These are phyloP conservation scores for Cyclotella cryptica DNA, from an alignment of 108 stramenopile species.

Conservation along the genomic window DNA sequence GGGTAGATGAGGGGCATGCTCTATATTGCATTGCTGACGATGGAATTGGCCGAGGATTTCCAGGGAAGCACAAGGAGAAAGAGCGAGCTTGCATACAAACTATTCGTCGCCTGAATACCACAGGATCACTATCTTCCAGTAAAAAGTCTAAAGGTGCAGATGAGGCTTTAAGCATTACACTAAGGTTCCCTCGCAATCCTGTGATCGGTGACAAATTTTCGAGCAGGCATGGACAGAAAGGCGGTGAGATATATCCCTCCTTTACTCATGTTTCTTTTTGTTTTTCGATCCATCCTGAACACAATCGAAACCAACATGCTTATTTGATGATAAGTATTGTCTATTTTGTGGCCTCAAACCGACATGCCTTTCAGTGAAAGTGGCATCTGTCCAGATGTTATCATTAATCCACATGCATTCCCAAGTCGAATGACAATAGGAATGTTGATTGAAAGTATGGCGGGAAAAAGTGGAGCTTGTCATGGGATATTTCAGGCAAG, in stretches of 20 bases:
- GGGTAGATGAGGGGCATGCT: conserved; percentile 88
- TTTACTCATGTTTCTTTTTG: not conserved
- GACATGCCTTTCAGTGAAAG: conserved; percentile 99
- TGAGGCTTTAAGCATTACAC: conserved; percentile 79
- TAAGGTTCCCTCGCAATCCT: conserved; percentile 96
- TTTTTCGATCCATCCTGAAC: not conserved
- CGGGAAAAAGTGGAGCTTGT: conserved; percentile 96
- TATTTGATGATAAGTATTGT: conserved; percentile 63
- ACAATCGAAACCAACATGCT: not conserved
- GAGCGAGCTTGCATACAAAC: conserved; percentile 92
- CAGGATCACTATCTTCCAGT: conserved; percentile 36
- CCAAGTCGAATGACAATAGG: conserved; percentile 99
- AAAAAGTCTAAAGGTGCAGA: conserved; percentile 45
- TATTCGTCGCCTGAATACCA: conserved; percentile 62
- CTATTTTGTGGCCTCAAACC: conserved; percentile 98
- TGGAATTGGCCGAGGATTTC: conserved; percentile 66
- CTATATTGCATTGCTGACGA: conserved; percentile 92
- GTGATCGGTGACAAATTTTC: conserved; percentile 99
- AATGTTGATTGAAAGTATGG: conserved; percentile 99
- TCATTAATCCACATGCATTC: conserved; percentile 99
- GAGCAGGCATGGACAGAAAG: conserved; percentile 99
- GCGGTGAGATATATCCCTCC: conserved; percentile 28
- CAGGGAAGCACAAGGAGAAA: conserved; percentile 91
- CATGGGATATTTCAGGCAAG: conserved; percentile 91
- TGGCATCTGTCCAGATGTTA: conserved; percentile 97